Conservation (phyloP, 352 stramenopile genomes). For the Salisapilia sapeloensis region DNA sequence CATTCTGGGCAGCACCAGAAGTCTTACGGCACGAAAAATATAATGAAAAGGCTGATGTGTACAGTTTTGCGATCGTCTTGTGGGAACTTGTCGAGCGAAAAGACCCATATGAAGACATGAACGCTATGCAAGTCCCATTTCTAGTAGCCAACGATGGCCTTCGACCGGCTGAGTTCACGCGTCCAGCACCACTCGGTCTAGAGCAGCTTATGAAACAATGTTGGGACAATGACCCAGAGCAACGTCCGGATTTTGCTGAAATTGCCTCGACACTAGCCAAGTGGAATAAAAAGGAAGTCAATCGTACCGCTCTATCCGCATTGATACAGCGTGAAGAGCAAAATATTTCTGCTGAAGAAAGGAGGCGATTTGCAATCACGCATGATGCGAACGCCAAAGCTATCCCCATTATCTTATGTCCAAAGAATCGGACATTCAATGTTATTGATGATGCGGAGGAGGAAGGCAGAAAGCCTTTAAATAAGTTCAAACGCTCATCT, state of each 20-base stretch:
- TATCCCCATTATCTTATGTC: slow-evolving; percentile 22
- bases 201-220: slow-evolving; percentile 62
- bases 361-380: slow-evolving; percentile 41
- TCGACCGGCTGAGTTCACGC: slow-evolving; percentile 24
- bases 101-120: slow-evolving; percentile 53
- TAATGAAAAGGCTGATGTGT: slow-evolving; percentile 64
- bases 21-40: slow-evolving; percentile 65
- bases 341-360: slow-evolving; percentile 18
- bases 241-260: slow-evolving; percentile 40
- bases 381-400: slow-evolving; percentile 37
- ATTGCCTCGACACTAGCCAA: slow-evolving; percentile 38
- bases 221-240: slow-evolving; percentile 49
- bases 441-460: no score
- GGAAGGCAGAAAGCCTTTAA: no score
- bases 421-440: background rate
- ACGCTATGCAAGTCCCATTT: slow-evolving; percentile 59
- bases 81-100: slow-evolving; percentile 63
- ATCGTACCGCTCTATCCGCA: slow-evolving; percentile 15
- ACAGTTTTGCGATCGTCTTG: slow-evolving; percentile 52
- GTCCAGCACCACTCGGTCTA: slow-evolving; percentile 28
- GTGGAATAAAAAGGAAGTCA: no score
- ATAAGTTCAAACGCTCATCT: no score
- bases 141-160: slow-evolving; percentile 54
- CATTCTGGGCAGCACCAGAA: slow-evolving; percentile 61
- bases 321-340: slow-evolving; percentile 34